Evolutionary conservation across 2,329 filamentous ascomycete species (phyloP), one percentile per base, ranked within the genome.

Genomic region (Aspergillus udagawae): DNA sequence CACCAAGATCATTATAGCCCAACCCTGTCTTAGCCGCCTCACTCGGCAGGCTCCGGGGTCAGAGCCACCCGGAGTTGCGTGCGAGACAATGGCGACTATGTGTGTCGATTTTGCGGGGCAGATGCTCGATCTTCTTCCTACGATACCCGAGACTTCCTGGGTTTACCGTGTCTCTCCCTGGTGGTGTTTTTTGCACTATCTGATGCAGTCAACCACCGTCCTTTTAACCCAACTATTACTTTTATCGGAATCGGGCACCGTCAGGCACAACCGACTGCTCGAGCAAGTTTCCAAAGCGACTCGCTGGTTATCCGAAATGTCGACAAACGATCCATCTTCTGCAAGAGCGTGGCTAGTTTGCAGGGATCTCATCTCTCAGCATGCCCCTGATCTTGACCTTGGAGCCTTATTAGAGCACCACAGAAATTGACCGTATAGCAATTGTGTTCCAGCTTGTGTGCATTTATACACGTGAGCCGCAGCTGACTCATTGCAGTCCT

Each of bases 21-120:
- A 77, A 47, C 77, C 77, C 28, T 79, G 74, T 56, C 70, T 78
- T 14, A 76, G 73, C 54, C 72, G 71, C 17, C 60, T 73, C 20
- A 68, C 72, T 23, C 69, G 68, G 38, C 67, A 70, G 28, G 57
- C 69, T 21, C 57, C 66, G 9, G 58, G 64, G 21, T 52, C 68
- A 64, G 45, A 55, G n/a, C 61, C 66, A 14, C 62, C 63, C 14
- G 64, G 68, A 20, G 63, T 63, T 17, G 67, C 71, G 48, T 75
- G 73, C 52, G 67, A 68, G 23, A 60, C 61, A 10, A 71, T 72
- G 57, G 75, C 75, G 8, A 55, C 57, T 5, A 61, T 66, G 7
- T 78, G 77, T 45, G 65, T 77, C 21, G 65, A 73, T 14, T 65
- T 70, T 4, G 76, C 75, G 1, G 64, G 64, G 32, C 64, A 69